A percentile compares a stretch with the other conserved stretches of the same genome.
Evolutionary conservation across 805 yeast genomes (phyloP).

Genomic region (Cyberlindnera mrakii): DNA sequence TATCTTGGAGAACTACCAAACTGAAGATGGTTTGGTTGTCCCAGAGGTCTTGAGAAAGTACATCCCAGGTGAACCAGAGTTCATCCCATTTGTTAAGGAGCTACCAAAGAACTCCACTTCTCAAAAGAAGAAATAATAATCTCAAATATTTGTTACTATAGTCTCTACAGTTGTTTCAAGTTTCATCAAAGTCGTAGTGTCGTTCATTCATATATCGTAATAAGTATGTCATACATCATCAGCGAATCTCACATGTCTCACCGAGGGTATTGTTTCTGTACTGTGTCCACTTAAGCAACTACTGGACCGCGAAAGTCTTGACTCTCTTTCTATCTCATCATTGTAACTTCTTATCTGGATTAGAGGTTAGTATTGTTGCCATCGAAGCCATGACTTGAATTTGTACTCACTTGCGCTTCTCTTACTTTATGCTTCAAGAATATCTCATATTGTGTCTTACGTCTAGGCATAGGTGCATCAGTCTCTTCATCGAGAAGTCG

Average conservation of each 20-base stretch:
- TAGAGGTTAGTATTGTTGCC: background rate
- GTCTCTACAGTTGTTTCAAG: background rate
- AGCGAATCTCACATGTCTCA: too few species aligned
- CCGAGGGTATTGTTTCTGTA: too few species aligned
- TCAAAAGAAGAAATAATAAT: conserved; percentile 42
- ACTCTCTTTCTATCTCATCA: conserved; percentile 8
- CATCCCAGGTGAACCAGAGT: conserved; percentile 98
- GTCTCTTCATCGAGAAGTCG: conserved; percentile 1
- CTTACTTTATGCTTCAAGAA: conserved; percentile 15
- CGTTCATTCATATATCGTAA: too few species aligned
- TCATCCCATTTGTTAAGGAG: conserved; percentile 84
- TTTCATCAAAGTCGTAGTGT: background rate
- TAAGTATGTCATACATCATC: too few species aligned
- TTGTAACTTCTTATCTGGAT: conserved; percentile 8
- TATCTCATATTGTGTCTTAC: conserved; percentile 14
- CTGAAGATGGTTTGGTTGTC: conserved; percentile 86
- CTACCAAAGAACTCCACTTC: conserved; percentile 93
- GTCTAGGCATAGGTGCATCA: conserved; percentile 15
- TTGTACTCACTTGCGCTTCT: conserved; percentile 13
- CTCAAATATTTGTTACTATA: background rate
- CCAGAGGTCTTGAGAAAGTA: conserved; percentile 95
- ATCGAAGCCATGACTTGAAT: background rate
- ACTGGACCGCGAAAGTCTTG: background rate
- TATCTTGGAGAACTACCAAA: conserved; percentile 95
- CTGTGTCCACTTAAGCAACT: background rate